phyloP scores from a whole-genome alignment of 495 filamentous ascomycete species.

The Staphylotrichum tortipilum region DNA sequence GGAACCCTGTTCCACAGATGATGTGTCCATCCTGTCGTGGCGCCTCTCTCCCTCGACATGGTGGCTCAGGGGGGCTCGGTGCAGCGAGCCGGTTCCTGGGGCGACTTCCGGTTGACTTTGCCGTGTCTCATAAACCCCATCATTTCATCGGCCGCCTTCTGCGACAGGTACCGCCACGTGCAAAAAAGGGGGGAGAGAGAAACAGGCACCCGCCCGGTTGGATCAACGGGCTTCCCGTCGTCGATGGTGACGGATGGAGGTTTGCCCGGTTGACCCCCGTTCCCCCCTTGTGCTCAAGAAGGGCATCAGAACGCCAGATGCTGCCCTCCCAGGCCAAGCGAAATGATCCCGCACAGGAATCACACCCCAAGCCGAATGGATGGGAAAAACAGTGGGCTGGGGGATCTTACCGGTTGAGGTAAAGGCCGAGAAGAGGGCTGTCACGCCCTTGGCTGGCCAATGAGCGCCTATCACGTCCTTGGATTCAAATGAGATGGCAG shows the following conservation, averaged over 20 bases:
- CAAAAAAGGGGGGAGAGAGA: too few relatives aligned
- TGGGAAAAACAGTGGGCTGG: not conserved
- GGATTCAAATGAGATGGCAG: conserved; percentile 7
- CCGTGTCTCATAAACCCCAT: not conserved
- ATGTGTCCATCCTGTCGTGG: not conserved
- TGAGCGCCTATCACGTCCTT: not conserved
- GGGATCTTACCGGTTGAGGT: not conserved
- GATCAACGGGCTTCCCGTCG: not conserved
- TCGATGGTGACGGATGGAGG: too few relatives aligned
- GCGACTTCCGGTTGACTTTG: not conserved
- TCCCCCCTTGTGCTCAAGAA: too few relatives aligned
- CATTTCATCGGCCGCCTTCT: too few relatives aligned
- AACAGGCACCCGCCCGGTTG: not conserved
- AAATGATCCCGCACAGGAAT: not conserved
- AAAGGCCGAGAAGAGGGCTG: not conserved
- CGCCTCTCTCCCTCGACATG: too few relatives aligned
- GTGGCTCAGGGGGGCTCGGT: not conserved
- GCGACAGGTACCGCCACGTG: too few relatives aligned
- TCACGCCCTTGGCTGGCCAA: not conserved
- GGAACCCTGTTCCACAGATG: not conserved
- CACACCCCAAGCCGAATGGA: not conserved
- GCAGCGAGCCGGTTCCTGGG: not conserved
- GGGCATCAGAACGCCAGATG: too few relatives aligned
- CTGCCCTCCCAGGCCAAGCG: conserved; percentile 1
- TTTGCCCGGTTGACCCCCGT: not conserved